Percentiles rank a stretch among this genome's conserved stretches.
Evolutionary conservation across 192 early-diverging fungal genomes (phyloP).

Genomic region (Gaertneriomyces semiglobifer): DNA sequence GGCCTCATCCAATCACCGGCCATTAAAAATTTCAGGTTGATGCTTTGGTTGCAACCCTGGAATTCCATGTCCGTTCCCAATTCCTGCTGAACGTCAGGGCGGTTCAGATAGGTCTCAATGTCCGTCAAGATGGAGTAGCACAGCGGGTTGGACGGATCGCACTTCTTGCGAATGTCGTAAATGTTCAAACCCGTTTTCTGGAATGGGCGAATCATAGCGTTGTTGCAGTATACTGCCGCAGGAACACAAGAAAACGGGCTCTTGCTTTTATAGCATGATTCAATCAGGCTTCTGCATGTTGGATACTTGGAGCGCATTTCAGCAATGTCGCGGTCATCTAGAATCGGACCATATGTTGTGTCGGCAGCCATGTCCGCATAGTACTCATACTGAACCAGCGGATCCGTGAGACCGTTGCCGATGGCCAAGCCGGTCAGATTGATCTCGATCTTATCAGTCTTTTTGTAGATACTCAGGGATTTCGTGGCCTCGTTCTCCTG

Average conservation of each 20-base stretch:
- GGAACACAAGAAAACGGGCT: slow-evolving; percentile 78
- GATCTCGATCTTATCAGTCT: slow-evolving; percentile 51
- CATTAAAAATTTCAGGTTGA: slow-evolving; percentile 74
- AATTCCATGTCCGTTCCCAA: slow-evolving; percentile 76
- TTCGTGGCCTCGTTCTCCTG: slow-evolving; percentile 61
- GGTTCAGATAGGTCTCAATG: slow-evolving; percentile 80
- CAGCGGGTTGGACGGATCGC: slow-evolving; percentile 71
- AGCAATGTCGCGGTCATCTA: slow-evolving; percentile 68
- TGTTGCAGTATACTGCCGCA: slow-evolving; percentile 81
- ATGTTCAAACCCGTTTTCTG: slow-evolving; percentile 81
- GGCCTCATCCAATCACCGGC: slow-evolving; percentile 90
- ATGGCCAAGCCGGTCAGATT: slow-evolving; percentile 75
- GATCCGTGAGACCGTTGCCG: slow-evolving; percentile 91
- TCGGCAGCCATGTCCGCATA: slow-evolving; percentile 60
- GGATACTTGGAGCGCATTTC: slow-evolving; percentile 71
- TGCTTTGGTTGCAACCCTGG: slow-evolving; percentile 78
- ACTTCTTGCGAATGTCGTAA: slow-evolving; percentile 89
- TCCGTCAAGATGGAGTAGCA: slow-evolving; percentile 77
- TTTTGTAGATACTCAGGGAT: neutral
- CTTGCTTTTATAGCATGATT: slow-evolving; percentile 81
- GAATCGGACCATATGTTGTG: slow-evolving; percentile 62
- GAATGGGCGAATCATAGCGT: slow-evolving; percentile 72
- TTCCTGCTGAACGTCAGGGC: slow-evolving; percentile 64
- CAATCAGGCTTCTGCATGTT: slow-evolving; percentile 70
- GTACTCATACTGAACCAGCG: slow-evolving; percentile 82